phyloP scores from a whole-genome alignment of 2,329 filamentous ascomycete species.

The Colletotrichum sidae region DNA sequence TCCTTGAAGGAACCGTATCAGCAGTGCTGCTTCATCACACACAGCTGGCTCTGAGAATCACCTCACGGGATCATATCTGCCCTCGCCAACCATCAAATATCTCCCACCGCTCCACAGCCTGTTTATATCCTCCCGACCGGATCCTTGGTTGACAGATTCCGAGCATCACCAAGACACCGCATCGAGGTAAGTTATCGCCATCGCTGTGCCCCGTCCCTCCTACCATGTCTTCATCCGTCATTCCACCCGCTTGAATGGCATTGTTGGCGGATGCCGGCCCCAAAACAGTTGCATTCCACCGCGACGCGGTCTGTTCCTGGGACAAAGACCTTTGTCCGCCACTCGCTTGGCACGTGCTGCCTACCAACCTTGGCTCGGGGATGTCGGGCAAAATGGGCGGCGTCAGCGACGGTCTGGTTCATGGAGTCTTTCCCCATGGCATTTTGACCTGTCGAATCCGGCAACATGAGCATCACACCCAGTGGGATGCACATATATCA shows the following conservation, averaged over 20 bases:
- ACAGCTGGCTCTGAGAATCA: conserved; percentile 39
- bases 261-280: conserved; percentile 25
- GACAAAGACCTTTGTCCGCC: conserved; percentile 23
- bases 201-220: neutral
- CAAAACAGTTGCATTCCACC: conserved; percentile 25
- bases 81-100: conserved; percentile 24
- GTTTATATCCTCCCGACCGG: conserved; percentile 14
- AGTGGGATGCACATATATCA: conserved; percentile 18
- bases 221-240: conserved; percentile 10
- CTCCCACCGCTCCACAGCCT: conserved; percentile 5
- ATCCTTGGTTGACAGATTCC: conserved; percentile 26
- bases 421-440: conserved; percentile 8
- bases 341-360: conserved; percentile 13
- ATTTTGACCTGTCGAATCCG: neutral
- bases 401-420: conserved; percentile 1
- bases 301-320: conserved; percentile 7
- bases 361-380: neutral
- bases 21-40: conserved; percentile 40
- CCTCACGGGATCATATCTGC: conserved; percentile 29
- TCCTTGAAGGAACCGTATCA: conserved; percentile 42
- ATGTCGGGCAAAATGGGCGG: conserved; percentile 9
- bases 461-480: neutral
- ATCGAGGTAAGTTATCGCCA: conserved; percentile 26
- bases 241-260: conserved; percentile 31
- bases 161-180: conserved; percentile 28